Base-by-base conservation (phyloP, 1,284 basidiomycete species). In the Marasmius oreades region DNA sequence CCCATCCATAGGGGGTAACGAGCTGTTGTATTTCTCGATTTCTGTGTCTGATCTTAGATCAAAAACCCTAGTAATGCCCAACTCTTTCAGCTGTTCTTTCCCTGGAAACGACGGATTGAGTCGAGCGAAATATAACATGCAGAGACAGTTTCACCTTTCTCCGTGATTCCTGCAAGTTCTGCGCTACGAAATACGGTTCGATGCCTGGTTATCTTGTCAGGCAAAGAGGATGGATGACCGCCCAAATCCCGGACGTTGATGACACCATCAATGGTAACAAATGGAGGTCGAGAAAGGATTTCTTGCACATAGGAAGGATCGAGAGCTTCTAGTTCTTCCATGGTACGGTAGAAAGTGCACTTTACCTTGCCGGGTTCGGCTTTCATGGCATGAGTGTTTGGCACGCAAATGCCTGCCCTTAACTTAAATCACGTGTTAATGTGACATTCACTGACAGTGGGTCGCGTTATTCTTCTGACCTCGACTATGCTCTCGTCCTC, bases 31-130 rank as follows among this genome's bases (percentile, higher is more conserved):
- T 68, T 88, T 88, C 62, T 72, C 73, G 63, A 90, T 88, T 71
- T 91, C 89, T 1, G 81, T 84, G 64, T 90, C 86, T 6, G 88
- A 90, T 62, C 89, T 80, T 51, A 91, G 73, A 72, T 91, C 88
- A 64, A 84, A 91, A 50, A 89, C 76, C 56, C 74, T 83, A 3
- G 77, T 75, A 57, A 91, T 77, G 5, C 85, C 85, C n/a, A 91
- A 75, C 16, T 77, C 71, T 62, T 67, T 77, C 52, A 91, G 67
- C 60, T 79, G 77, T 23, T 67, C 68, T 63, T 79, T 80, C 55
- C 89, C 89, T 89, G 57, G n/a, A 28, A 34, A 55, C 28, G 42
- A 51, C 6, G 14, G 12, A 33, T 28, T 18, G 26, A 51, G 31
- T 42, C 34, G 53, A 33, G 12, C 22, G 23, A 23, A 52, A 10